These are phyloP conservation scores for Novymonas esmeraldas DNA, from an alignment of 208 protist genomes.

Conservation along the genomic window DNA sequence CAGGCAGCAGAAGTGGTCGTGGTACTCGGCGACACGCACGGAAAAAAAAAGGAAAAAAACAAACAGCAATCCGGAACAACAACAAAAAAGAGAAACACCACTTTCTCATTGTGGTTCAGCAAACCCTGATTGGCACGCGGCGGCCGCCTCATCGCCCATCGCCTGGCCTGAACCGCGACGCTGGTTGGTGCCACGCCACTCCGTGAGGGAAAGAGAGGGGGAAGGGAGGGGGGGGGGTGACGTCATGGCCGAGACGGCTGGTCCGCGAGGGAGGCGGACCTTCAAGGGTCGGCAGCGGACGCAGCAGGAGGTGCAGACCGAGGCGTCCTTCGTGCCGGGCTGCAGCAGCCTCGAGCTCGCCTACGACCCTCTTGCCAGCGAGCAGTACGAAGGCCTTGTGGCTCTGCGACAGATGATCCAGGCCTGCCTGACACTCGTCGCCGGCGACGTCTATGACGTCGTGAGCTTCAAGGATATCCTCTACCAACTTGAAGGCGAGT, in stretches of 20 bases:
- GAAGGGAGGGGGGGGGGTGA: not conserved
- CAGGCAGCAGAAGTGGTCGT: no score
- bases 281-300: constrained; percentile 32
- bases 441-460: constrained; percentile 84
- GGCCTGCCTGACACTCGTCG: constrained; percentile 68
- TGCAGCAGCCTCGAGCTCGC: constrained; percentile 47
- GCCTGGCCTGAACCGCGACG: no score
- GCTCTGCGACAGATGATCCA: constrained; percentile 78
- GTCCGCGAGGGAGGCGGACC: constrained; percentile 15
- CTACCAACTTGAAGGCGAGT: constrained; percentile 74
- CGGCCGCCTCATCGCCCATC: no score
- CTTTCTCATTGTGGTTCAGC: no score
- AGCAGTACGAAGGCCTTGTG: constrained; percentile 76
- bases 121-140: no score
- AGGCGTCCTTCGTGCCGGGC: constrained; percentile 73
- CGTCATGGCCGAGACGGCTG: not conserved
- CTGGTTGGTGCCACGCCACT: no score
- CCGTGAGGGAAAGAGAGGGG: not conserved
- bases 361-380: constrained; percentile 66
- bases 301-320: constrained; percentile 75
- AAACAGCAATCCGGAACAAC: no score
- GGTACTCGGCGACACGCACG: no score
- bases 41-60: no score
- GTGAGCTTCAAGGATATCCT: constrained; percentile 90
- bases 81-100: no score